Conservation (phyloP, 805 yeast species). For the Cyberlindnera xishuangbannaensis region DNA sequence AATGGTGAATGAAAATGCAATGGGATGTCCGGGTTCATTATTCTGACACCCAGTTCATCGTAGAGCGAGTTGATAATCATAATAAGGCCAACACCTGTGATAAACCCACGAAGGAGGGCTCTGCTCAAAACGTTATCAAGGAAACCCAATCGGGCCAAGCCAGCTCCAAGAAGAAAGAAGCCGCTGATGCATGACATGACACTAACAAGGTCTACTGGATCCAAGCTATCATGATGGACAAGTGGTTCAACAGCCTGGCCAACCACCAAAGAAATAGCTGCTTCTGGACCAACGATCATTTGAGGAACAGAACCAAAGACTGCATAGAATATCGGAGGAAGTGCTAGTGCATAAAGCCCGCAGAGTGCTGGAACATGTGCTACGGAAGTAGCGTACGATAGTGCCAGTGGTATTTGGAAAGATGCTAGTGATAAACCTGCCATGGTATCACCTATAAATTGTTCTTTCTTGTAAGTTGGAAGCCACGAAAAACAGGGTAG, state of each 20-base stretch:
- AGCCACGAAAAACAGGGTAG: conserved; percentile 67
- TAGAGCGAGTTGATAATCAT: conserved; percentile 76
- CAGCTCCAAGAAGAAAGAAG: conserved; percentile 61
- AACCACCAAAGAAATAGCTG: conserved; percentile 75
- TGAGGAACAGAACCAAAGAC: conserved; percentile 82
- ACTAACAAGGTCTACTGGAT: conserved; percentile 53
- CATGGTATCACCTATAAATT: conserved; percentile 54
- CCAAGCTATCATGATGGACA: conserved; percentile 36
- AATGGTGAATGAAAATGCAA: conserved; percentile 64
- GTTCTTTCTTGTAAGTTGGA: conserved; percentile 37
- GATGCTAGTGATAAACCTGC: conserved; percentile 89
- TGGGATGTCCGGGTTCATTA: conserved; percentile 39
- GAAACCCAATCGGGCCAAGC: conserved; percentile 80
- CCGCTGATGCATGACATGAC: conserved; percentile 75
- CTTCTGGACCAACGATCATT: conserved; percentile 90
- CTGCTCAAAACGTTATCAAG: conserved; percentile 75
- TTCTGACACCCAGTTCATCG: conserved; percentile 62
- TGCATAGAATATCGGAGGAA: conserved; percentile 75
- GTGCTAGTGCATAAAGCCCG: conserved; percentile 70
- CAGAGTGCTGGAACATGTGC: conserved; percentile 80
- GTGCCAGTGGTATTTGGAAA: conserved; percentile 82
- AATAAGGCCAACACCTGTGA: conserved; percentile 78
- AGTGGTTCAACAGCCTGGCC: conserved; percentile 72
- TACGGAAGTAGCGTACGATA: conserved; percentile 68
- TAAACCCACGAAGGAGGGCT: conserved; percentile 73